Evolutionary conservation across 805 yeast species (phyloP).

Genomic region (Henningerozyma blattae): DNA sequence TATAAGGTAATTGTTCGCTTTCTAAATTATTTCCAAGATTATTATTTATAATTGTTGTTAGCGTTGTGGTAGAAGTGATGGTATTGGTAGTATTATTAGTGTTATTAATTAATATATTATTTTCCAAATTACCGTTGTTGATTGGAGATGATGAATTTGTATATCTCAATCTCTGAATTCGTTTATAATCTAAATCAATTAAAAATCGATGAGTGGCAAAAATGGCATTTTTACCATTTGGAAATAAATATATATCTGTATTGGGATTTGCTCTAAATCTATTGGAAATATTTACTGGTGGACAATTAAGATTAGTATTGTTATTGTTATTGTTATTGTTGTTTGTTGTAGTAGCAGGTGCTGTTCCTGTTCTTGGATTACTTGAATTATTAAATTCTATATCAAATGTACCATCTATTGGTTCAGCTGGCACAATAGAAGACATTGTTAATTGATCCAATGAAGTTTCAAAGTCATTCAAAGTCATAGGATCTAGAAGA

Average conservation of each 20-base stretch:
- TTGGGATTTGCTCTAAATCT: constrained; percentile 23
- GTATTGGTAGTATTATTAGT: constrained; percentile 5
- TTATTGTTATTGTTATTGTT: not conserved
- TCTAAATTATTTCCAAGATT: too few species aligned
- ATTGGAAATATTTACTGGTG: too few species aligned
- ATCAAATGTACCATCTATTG: not conserved
- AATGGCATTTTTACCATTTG: constrained; percentile 89
- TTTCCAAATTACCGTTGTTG: too few species aligned
- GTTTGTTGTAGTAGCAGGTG: not conserved
- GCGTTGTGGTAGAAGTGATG: constrained; percentile 1
- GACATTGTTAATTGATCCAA: too few species aligned
- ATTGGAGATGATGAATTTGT: too few species aligned
- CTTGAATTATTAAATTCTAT: too few species aligned
- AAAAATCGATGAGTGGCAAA: constrained; percentile 65
- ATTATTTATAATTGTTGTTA: constrained; percentile 1
- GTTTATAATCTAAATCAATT: constrained; percentile 25
- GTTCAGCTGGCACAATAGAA: not conserved
- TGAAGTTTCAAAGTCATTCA: too few species aligned
- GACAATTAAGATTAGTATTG: not conserved
- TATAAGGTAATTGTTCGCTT: constrained; percentile 15
- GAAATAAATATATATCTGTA: constrained; percentile 70
- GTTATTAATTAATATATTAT: constrained; percentile 9
- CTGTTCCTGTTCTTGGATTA: constrained; percentile 6
- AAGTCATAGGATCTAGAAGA: too few species aligned
- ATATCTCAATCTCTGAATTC: constrained; percentile 21